Percentiles rank a stretch among this genome's conserved stretches.
phyloP scores from a whole-genome alignment of 768 basidiomycete species.

The Royoungia palumana region DNA sequence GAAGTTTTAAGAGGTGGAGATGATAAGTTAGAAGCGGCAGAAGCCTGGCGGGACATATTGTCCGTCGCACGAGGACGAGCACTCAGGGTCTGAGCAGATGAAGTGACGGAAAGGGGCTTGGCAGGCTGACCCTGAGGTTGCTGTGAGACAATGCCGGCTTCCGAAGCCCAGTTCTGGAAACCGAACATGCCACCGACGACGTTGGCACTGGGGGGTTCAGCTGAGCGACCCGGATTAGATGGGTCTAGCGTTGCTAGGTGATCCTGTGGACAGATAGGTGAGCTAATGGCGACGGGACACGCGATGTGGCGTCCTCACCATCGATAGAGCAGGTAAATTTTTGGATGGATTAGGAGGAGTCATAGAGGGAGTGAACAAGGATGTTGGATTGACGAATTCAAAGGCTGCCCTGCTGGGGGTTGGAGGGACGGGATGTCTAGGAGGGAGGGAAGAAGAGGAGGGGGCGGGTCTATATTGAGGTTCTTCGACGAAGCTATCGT shows the following conservation, averaged over 20 bases:
- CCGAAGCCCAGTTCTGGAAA: constrained; percentile 33
- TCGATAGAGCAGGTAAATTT: constrained; percentile 31
- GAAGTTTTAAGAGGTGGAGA: constrained; percentile 19
- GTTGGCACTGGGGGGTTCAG: constrained; percentile 14
- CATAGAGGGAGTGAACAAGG: constrained; percentile 20
- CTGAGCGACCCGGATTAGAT: constrained; percentile 21
- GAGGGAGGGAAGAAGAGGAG: constrained; percentile 2
- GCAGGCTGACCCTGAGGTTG: constrained; percentile 12
- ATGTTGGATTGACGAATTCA: constrained; percentile 29
- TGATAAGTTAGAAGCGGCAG: constrained; percentile 21
- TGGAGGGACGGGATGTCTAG: constrained; percentile 17
- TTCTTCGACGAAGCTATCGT: constrained; percentile 19
- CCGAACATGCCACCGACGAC: constrained; percentile 12
- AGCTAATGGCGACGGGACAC: constrained; percentile 1
- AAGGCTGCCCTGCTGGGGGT: constrained; percentile 20
- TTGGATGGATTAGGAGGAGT: constrained; percentile 23
- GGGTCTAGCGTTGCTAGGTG: constrained; percentile 28
- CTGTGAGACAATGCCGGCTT: constrained; percentile 25
- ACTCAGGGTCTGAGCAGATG: constrained; percentile 10
- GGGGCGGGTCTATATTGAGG: constrained; percentile 4
- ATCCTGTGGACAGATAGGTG: constrained; percentile 17
- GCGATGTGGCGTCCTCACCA: constrained; percentile 19
- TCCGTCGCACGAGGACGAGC: constrained; percentile 29
- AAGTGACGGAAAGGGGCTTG: constrained; percentile 2
- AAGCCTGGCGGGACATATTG: constrained; percentile 29